Evolutionary conservation across 163 green algal species (phyloP).

Genomic region (Prototheca wickerhamii): DNA sequence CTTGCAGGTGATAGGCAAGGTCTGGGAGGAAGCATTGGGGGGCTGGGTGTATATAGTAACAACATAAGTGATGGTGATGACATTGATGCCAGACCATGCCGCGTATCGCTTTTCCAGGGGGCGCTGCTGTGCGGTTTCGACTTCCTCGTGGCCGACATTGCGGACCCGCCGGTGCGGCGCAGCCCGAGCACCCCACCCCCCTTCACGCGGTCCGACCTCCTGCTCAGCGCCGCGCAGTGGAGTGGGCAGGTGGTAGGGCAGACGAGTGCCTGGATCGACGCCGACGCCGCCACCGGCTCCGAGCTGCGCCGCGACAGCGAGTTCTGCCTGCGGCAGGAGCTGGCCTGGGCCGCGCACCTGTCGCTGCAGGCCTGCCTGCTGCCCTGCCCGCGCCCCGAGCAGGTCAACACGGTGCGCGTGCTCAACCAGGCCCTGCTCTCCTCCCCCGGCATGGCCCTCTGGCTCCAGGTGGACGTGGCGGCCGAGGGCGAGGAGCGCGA

Average conservation of each 20-base stretch:
- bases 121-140: conserved; percentile 76
- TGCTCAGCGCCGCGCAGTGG: conserved; percentile 47
- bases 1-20: conserved; percentile 45
- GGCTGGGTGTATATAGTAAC: neutral
- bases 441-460: conserved; percentile 61
- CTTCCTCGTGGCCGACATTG: conserved; percentile 77
- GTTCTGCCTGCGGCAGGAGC: conserved; percentile 63
- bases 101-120: neutral
- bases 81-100: neutral
- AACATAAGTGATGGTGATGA: too few relatives aligned
- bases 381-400: conserved; percentile 14
- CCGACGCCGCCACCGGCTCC: conserved; percentile 39
- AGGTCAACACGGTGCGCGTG: conserved; percentile 57
- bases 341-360: conserved; percentile 85
- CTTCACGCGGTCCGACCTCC: conserved; percentile 46
- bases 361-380: conserved; percentile 67
- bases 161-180: conserved; percentile 42
- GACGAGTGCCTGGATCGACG: conserved; percentile 71
- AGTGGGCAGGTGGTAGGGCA: conserved; percentile 66
- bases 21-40: neutral
- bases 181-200: conserved; percentile 12
- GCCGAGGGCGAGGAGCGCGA: too few relatives aligned
- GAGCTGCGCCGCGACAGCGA: conserved; percentile 38
- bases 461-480: conserved; percentile 62
- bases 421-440: conserved; percentile 44